Conservation (phyloP, 179 eudicot genomes). For the Beta lomatogona region DNA sequence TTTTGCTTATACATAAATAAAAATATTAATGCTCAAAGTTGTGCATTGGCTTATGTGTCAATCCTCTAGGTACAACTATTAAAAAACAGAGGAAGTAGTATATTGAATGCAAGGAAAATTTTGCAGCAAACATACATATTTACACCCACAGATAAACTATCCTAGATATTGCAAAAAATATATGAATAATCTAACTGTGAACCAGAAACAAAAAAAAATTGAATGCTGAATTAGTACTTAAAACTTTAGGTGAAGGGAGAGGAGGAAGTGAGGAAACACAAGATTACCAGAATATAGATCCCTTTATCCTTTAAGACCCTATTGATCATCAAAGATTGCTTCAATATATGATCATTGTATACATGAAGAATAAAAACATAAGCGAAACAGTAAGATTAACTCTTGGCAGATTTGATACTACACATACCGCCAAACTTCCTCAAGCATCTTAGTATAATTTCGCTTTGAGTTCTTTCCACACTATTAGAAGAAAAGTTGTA, state of each 20-base stretch:
- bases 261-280: conserved; percentile 17
- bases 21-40: no score
- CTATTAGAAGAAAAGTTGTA: conserved; percentile 38
- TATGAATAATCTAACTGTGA: not conserved
- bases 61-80: no score
- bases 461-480: conserved; percentile 67
- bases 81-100: no score
- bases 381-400: not conserved
- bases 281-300: conserved; percentile 77
- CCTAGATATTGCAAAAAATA: not conserved
- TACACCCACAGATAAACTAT: not conserved
- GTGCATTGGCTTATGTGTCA: no score
- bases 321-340: conserved; percentile 83
- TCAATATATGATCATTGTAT: conserved; percentile 58
- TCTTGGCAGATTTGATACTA: not conserved
- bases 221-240: not conserved
- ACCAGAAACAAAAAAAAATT: not conserved
- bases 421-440: conserved; percentile 76
- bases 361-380: conserved; percentile 34
- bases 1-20: no score
- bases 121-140: not conserved
- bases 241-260: conserved; percentile 6
- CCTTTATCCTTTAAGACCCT: conserved; percentile 96
- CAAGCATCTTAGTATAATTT: conserved; percentile 78
- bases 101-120: no score